phyloP scores from a whole-genome alignment of 2,329 filamentous ascomycete species.

The Verticillium alfalfae region DNA sequence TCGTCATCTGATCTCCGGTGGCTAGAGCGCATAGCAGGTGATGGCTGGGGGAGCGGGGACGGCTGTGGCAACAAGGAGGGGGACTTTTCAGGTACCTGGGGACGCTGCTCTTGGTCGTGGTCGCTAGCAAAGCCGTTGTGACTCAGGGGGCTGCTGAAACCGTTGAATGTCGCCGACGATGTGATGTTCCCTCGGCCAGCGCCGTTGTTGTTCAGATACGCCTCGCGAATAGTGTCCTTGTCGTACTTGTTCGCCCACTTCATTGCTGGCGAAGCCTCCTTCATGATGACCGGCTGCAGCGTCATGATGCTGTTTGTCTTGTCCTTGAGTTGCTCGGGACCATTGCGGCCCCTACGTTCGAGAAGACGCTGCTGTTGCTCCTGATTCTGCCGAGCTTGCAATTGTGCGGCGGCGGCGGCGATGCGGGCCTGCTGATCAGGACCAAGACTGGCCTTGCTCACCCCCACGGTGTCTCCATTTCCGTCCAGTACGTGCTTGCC shows the following conservation, averaged over 20 bases:
- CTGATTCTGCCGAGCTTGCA: constrained; percentile 67
- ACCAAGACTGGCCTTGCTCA: constrained; percentile 78
- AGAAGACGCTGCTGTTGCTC: constrained; percentile 36
- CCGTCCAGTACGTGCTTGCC: constrained; percentile 53
- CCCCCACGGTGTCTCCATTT: constrained; percentile 29
- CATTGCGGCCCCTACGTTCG: constrained; percentile 48
- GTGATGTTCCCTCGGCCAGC: constrained; percentile 62
- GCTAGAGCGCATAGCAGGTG: constrained; percentile 4
- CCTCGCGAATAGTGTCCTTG: constrained; percentile 76
- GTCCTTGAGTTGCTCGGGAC: constrained; percentile 48
- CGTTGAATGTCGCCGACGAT: constrained; percentile 37
- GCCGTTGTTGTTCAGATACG: constrained; percentile 72
- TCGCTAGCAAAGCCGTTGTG: constrained; percentile 26
- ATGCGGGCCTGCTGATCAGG: constrained; percentile 91
- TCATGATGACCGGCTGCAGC: constrained; percentile 76
- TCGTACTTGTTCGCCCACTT: constrained; percentile 97
- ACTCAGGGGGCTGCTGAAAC: constrained; percentile 17
- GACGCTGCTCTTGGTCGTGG: constrained; percentile 19
- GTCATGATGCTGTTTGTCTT: constrained; percentile 92
- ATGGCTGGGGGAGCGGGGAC: constrained; percentile 16
- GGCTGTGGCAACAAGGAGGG: constrained; percentile 19
- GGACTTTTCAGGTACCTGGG: constrained; percentile 37
- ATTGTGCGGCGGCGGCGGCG: constrained; percentile 79
- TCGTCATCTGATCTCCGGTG: constrained; percentile 7
- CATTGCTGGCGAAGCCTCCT: constrained; percentile 86